Base-by-base conservation (phyloP, 2,329 filamentous ascomycete genomes). In the Stagonosporopsis cucurbitacearum region DNA sequence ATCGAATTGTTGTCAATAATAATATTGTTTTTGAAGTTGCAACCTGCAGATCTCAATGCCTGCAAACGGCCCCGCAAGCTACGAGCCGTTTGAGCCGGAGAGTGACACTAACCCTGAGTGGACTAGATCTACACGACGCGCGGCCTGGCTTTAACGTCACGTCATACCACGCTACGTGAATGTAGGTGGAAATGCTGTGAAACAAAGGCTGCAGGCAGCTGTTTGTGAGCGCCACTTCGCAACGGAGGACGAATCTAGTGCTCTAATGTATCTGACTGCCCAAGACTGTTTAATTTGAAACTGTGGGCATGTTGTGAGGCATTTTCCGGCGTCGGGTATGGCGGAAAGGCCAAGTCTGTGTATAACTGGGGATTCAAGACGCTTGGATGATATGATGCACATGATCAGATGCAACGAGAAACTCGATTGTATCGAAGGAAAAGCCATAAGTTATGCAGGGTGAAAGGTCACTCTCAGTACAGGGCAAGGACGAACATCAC, bases 121-220 rank as follows among this genome's bases (percentile, higher is more conserved):
- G 53, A 30, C 22, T 43, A 51, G 53, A 56, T 51, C 25, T 26
- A n/a, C 36, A 32, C 17, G 53, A 56, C 53, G 53, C 53, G 53
- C 53, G 53, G 42, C 53, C 36, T 47, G 47, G 36, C 20, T 26
- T 46, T 19, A 13, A 55, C 36, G 11, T 50, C 46, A 56, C 42
- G 53, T 56, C 53, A 56, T 47, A 40, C 32, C 4, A 47, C 9
- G 46, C 7, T 45, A 33, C 22, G 17, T 39, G 28, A 35, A n/a
- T 32, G 32, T 20, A 35, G 23, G 19, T 15, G 25, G 39, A 25
- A 20, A 36, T 46, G 32, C 19, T 25, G 33, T 41, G 35, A 50
- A 50, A 50, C 41, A 22, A 32, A 13, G 6, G 22, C 28, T 37
- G 23, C 40, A 35, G 28, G 41, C 41, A 41, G 30, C 15, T 33